These are phyloP conservation scores for Hypoxylon sp. DNA, from an alignment of 2,329 filamentous ascomycete species.

Conservation along the genomic window DNA sequence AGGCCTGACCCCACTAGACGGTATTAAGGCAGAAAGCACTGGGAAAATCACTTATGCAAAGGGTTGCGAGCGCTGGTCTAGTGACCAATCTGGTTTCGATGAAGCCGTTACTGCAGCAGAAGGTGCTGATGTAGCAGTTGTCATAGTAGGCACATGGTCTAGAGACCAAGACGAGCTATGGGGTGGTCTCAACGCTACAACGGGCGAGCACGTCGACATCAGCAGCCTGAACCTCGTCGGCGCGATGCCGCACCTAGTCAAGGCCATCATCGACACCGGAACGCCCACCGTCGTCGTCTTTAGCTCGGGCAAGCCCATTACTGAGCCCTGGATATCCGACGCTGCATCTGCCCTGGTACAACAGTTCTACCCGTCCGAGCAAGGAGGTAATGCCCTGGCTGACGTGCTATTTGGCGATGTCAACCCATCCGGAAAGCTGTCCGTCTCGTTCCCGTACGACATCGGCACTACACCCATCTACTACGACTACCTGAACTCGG, in stretches of 20 bases:
- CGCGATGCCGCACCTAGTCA: slow-evolving; percentile 76
- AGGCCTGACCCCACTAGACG: slow-evolving; percentile 78
- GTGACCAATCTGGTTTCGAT: slow-evolving; percentile 75
- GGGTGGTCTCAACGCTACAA: slow-evolving; percentile 79
- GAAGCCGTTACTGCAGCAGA: slow-evolving; percentile 76
- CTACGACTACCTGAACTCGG: slow-evolving; percentile 81
- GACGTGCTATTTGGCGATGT: slow-evolving; percentile 75
- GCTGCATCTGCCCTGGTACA: slow-evolving; percentile 76
- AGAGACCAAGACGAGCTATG: slow-evolving; percentile 80
- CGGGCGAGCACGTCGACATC: slow-evolving; percentile 80
- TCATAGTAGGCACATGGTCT: slow-evolving; percentile 82
- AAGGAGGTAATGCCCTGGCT: slow-evolving; percentile 76
- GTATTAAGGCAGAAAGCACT: slow-evolving; percentile 72
- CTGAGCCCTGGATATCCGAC: slow-evolving; percentile 79
- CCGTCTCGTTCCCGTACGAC: slow-evolving; percentile 76
- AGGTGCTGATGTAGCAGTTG: slow-evolving; percentile 78
- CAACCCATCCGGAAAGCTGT: slow-evolving; percentile 76
- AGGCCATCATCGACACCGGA: slow-evolving; percentile 76
- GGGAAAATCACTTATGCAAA: slow-evolving; percentile 76
- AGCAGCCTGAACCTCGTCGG: slow-evolving; percentile 76
- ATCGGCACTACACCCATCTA: slow-evolving; percentile 77
- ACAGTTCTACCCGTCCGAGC: slow-evolving; percentile 81
- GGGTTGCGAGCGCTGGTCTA: slow-evolving; percentile 81
- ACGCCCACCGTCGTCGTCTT: slow-evolving; percentile 78
- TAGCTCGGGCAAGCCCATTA: slow-evolving; percentile 79